A percentile compares a stretch with the other conserved stretches of the same genome.
These are phyloP conservation scores for Sequoia sempervirens DNA, from an alignment of 75 land plant genomes.

Conservation along the genomic window DNA sequence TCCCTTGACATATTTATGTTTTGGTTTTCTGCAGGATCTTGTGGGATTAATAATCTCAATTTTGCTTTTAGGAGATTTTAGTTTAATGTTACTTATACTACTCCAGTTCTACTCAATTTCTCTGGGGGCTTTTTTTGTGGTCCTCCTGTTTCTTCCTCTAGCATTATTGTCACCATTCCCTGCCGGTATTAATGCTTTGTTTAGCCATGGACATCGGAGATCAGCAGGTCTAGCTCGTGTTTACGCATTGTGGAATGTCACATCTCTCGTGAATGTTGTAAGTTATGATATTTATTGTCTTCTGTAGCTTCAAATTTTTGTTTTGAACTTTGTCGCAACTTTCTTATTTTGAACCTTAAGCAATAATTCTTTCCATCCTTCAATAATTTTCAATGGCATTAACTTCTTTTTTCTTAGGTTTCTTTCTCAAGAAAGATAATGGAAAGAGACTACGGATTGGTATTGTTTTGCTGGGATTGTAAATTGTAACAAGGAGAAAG, in stretches of 20 bases:
- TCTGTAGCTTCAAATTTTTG: neutral
- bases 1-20: neutral
- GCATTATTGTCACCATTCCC: constrained; percentile 86
- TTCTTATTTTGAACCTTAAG: neutral
- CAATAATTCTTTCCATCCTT: neutral
- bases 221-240: constrained; percentile 83
- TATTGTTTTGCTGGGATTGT: neutral
- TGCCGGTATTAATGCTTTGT: constrained; percentile 86
- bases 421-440: neutral
- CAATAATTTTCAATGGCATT: neutral
- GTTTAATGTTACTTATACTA: constrained; percentile 70
- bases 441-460: neutral
- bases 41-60: constrained; percentile 67
- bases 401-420: neutral
- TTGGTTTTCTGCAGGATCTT: constrained; percentile 54
- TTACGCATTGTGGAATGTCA: constrained; percentile 90
- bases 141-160: constrained; percentile 82
- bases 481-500: neutral
- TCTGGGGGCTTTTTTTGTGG: constrained; percentile 67
- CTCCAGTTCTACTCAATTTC: constrained; percentile 90
- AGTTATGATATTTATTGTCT: constrained; percentile 15
- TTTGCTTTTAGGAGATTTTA: constrained; percentile 74
- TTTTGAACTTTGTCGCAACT: neutral
- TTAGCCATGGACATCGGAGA: constrained; percentile 76
- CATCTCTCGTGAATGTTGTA: constrained; percentile 82